These are phyloP conservation scores for Dittrichia graveolens DNA, from an alignment of 129 eudicot species.

Conservation along the genomic window DNA sequence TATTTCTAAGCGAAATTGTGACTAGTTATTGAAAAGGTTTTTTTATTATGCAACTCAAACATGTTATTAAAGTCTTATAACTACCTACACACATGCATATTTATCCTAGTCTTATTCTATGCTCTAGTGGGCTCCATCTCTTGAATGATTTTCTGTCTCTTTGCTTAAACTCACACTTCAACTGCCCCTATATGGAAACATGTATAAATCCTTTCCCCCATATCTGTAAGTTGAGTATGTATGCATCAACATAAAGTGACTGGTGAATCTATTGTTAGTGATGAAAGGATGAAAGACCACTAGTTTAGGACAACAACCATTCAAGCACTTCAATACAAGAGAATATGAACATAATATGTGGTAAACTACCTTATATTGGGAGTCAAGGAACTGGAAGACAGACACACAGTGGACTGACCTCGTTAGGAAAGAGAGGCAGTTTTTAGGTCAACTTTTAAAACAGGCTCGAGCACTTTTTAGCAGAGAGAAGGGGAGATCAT, in stretches of 20 bases:
- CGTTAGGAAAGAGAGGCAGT: not conserved
- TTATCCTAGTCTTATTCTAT: not conserved
- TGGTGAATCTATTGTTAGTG: not conserved
- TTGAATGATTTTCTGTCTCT: not conserved
- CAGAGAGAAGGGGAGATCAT: constrained; percentile 4
- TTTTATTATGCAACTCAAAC: too few species aligned
- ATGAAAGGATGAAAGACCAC: not conserved
- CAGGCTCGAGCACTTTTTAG: not conserved
- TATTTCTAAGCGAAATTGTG: not conserved
- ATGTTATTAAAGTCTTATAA: not conserved
- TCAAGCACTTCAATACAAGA: too few species aligned
- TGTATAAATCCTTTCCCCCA: not conserved
- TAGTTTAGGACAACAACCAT: not conserved
- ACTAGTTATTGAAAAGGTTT: too few species aligned
- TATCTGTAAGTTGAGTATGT: not conserved
- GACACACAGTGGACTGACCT: too few species aligned
- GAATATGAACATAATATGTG: not conserved
- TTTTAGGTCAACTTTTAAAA: not conserved
- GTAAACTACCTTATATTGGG: not conserved
- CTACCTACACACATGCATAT: not conserved
- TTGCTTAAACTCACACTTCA: not conserved
- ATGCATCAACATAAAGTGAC: not conserved
- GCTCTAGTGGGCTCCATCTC: not conserved
- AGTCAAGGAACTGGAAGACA: too few species aligned
- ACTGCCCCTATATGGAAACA: not conserved